Evolutionary conservation across 768 basidiomycete species (phyloP).

Genomic region (Pleurotus ostreatus): DNA sequence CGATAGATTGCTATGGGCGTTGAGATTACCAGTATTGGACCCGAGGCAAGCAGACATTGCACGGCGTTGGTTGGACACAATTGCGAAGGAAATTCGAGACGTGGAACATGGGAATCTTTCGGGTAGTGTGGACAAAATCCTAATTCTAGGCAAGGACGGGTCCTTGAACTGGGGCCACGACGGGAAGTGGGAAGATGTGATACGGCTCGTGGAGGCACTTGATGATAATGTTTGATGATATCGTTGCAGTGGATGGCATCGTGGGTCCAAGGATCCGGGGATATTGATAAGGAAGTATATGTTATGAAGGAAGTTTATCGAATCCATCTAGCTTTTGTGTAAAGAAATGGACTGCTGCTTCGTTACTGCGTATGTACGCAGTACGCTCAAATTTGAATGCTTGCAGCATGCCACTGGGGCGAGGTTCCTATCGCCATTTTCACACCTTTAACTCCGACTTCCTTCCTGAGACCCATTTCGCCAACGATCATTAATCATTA

Average conservation of each 20-base stretch:
- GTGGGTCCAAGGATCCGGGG: too few species aligned
- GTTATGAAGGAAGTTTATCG: too few species aligned
- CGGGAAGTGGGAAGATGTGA: constrained; percentile 46
- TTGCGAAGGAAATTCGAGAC: constrained; percentile 39
- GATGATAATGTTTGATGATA: neutral
- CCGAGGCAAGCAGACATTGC: constrained; percentile 44
- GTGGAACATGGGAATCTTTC: constrained; percentile 30
- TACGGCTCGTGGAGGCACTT: constrained; percentile 22
- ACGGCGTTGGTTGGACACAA: constrained; percentile 48
- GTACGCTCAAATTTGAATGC: too few species aligned
- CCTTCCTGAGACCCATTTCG: too few species aligned
- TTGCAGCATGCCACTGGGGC: too few species aligned
- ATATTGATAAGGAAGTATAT: too few species aligned
- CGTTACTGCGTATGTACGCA: too few species aligned
- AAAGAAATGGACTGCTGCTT: too few species aligned
- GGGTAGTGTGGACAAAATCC: constrained; percentile 32
- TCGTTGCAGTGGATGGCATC: neutral
- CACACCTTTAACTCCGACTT: too few species aligned
- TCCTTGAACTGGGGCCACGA: constrained; percentile 55
- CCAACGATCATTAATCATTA: too few species aligned
- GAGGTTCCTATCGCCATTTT: too few species aligned
- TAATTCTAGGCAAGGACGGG: constrained; percentile 49
- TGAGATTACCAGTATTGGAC: constrained; percentile 47
- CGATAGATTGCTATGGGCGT: constrained; percentile 60
- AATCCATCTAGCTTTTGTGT: too few species aligned